Evolutionary conservation across 2,329 filamentous ascomycete genomes (phyloP).

Genomic region (Elsinoe ampelina): DNA sequence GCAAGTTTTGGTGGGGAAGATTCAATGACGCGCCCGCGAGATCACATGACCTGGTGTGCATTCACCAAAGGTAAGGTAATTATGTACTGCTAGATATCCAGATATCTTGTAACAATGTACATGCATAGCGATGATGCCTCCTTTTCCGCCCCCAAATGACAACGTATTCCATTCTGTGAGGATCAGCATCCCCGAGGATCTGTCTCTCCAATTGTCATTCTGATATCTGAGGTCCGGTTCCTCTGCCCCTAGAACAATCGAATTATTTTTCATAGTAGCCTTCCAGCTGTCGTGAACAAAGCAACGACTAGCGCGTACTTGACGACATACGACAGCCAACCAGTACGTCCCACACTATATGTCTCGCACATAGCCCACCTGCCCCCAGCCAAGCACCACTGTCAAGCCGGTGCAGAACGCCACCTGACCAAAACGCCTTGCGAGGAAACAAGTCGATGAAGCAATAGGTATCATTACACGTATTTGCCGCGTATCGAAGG

Average conservation of each 20-base stretch:
- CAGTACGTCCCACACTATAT: not conserved
- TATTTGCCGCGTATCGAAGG: not conserved
- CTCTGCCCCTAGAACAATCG: slow-evolving; percentile 7
- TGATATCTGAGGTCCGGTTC: slow-evolving; percentile 6
- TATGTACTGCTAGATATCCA: slow-evolving; percentile 1
- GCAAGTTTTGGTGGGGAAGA: slow-evolving; percentile 2
- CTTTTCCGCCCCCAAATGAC: not conserved
- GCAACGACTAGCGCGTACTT: not conserved
- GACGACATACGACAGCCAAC: not conserved
- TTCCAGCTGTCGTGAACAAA: not conserved
- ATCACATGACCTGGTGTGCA: not conserved
- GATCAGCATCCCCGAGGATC: slow-evolving; percentile 2
- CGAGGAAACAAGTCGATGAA: not conserved
- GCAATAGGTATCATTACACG: slow-evolving; percentile 2
- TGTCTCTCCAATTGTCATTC: slow-evolving; percentile 9
- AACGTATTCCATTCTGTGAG: not conserved
- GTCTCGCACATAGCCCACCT: not conserved
- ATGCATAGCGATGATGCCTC: not conserved
- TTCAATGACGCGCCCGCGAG: not conserved
- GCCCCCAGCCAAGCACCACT: not conserved
- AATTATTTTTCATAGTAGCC: not conserved
- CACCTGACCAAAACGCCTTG: slow-evolving; percentile 9
- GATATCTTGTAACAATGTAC: slow-evolving; percentile 3
- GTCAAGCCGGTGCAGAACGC: not conserved
- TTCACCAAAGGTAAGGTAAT: not conserved